Percentiles rank a stretch among this genome's conserved stretches.
phyloP scores from a whole-genome alignment of 129 eudicot genomes.

The Escallonia rubra region DNA sequence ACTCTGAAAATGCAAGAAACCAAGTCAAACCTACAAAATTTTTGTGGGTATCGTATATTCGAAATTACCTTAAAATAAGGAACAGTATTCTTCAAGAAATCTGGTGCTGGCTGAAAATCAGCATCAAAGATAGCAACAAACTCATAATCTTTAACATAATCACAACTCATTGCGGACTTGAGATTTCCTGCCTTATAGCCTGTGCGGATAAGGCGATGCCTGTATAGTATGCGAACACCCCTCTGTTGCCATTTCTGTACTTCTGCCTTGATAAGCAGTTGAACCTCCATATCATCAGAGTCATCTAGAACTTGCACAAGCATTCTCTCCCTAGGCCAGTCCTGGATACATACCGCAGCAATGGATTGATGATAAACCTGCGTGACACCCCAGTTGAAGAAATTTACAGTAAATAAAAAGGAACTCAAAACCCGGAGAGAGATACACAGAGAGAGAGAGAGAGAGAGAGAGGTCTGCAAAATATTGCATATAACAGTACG shows the following conservation, averaged over 20 bases:
- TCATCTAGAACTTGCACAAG: constrained; percentile 83
- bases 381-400: constrained; percentile 14
- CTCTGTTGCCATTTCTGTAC: constrained; percentile 80
- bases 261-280: constrained; percentile 71
- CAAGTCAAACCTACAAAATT: not conserved
- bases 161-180: constrained; percentile 83
- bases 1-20: no score
- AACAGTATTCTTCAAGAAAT: constrained; percentile 70
- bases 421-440: not conserved
- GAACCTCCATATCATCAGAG: constrained; percentile 68
- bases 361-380: constrained; percentile 88
- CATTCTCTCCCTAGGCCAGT: constrained; percentile 92
- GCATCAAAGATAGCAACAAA: constrained; percentile 94
- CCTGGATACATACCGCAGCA: constrained; percentile 73
- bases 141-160: constrained; percentile 85
- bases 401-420: constrained; percentile 5
- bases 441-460: no score
- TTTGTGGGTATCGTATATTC: not conserved
- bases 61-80: constrained; percentile 76
- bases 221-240: constrained; percentile 66
- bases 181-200: constrained; percentile 96
- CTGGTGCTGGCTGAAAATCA: constrained; percentile 86
- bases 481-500: no score
- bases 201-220: constrained; percentile 81
- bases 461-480: no score